Percentiles rank a stretch among this genome's conserved stretches.
Evolutionary conservation across 1,284 basidiomycete species (phyloP).

Genomic region (Irpex lacteus): DNA sequence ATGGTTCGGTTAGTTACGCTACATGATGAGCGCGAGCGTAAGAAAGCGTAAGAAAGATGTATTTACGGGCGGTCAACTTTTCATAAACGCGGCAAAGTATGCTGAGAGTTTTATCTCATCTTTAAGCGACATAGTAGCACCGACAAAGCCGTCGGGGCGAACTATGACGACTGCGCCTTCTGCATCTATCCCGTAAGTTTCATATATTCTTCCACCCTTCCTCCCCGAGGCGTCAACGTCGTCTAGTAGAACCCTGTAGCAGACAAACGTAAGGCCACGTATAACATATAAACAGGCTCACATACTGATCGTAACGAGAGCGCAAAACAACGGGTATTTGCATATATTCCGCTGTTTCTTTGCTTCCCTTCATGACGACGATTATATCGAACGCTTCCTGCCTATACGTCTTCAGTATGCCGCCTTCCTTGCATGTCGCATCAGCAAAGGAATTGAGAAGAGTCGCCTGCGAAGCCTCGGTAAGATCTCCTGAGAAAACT

Average conservation of each 20-base stretch:
- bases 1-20: too few relatives aligned
- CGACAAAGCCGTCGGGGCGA: neutral
- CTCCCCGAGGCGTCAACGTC: neutral
- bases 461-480: neutral
- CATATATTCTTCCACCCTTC: neutral
- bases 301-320: conserved; percentile 23
- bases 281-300: neutral
- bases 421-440: neutral
- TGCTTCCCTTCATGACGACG: conserved; percentile 1
- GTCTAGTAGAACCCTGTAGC: neutral
- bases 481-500: conserved; percentile 5
- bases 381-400: neutral
- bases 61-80: neutral
- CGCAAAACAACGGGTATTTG: conserved; percentile 20
- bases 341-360: conserved; percentile 19
- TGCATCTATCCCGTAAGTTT: neutral
- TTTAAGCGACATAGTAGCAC: neutral
- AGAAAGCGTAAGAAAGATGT: too few relatives aligned
- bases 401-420: neutral
- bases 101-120: neutral
- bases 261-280: neutral
- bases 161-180: neutral
- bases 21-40: too few relatives aligned
- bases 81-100: neutral
- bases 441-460: neutral